These are phyloP conservation scores for Geranium brycei DNA, from an alignment of 345 rosid species.

Conservation along the genomic window DNA sequence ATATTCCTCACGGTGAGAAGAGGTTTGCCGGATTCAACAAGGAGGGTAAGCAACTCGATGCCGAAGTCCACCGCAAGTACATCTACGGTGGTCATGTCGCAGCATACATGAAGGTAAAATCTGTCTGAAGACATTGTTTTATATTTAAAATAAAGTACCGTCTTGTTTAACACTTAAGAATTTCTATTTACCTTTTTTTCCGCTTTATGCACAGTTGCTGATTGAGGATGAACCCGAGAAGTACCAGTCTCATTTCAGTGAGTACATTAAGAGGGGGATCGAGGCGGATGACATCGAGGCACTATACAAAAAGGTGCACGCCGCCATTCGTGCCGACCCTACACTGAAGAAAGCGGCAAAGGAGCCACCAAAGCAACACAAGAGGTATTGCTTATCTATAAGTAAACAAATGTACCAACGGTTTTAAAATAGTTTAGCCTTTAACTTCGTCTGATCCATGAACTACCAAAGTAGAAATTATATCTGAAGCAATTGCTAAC, in stretches of 20 bases:
- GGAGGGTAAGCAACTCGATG: constrained; percentile 66
- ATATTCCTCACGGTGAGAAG: constrained; percentile 83
- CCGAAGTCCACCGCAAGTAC: constrained; percentile 68
- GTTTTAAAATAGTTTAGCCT: no score
- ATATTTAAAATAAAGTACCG: not conserved
- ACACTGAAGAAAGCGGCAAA: constrained; percentile 33
- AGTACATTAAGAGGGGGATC: constrained; percentile 41
- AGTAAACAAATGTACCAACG: no score
- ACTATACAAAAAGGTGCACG: constrained; percentile 54
- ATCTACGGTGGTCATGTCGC: constrained; percentile 72
- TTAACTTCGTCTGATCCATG: no score
- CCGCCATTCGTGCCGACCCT: constrained; percentile 72
- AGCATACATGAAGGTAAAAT: constrained; percentile 58
- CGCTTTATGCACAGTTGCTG: constrained; percentile 18
- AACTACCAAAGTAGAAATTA: no score
- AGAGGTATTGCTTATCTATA: constrained; percentile 25
- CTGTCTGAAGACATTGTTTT: not conserved
- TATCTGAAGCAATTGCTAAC: no score
- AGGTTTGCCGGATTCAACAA: constrained; percentile 73
- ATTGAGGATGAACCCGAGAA: constrained; percentile 60
- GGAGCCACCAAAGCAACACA: constrained; percentile 42
- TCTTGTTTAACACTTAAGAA: not conserved
- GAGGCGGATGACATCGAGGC: constrained; percentile 45
- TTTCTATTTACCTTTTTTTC: not conserved
- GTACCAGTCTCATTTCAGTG: constrained; percentile 52